phyloP scores from a whole-genome alignment of 768 basidiomycete species.

The Neoboletus subvelutipes region DNA sequence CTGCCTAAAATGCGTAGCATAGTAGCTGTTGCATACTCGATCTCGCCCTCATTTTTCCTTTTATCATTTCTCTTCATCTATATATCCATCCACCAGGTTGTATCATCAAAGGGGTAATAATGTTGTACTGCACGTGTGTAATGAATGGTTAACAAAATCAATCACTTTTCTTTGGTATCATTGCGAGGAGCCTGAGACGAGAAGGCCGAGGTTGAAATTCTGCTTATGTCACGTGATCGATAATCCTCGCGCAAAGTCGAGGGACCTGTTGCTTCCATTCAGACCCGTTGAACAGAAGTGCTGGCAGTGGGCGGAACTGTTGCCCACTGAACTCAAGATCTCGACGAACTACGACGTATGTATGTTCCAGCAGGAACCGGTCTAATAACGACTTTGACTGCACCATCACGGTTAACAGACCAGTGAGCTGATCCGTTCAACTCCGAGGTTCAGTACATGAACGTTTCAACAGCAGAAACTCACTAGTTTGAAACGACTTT shows the following conservation, averaged over 20 bases:
- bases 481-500: not conserved
- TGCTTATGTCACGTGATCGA: slow-evolving; percentile 12
- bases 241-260: not conserved
- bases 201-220: not conserved
- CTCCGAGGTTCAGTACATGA: not conserved
- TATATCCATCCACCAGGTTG: not conserved
- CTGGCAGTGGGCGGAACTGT: not conserved
- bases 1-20: not conserved
- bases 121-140: not conserved
- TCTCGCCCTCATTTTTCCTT: not conserved
- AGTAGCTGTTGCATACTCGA: not conserved
- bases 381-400: not conserved
- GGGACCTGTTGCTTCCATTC: not conserved
- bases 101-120: not conserved
- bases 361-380: not conserved
- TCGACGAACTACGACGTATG: not conserved
- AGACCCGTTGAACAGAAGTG: not conserved
- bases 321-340: not conserved
- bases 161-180: not conserved
- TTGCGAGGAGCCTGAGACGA: not conserved
- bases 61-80: not conserved
- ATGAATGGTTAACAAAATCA: not conserved
- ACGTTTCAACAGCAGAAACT: not conserved
- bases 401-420: slow-evolving; percentile 2
- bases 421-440: slow-evolving; percentile 10